These are phyloP conservation scores for Neurospora cerealis DNA, from an alignment of 495 filamentous ascomycete species.

Conservation along the genomic window DNA sequence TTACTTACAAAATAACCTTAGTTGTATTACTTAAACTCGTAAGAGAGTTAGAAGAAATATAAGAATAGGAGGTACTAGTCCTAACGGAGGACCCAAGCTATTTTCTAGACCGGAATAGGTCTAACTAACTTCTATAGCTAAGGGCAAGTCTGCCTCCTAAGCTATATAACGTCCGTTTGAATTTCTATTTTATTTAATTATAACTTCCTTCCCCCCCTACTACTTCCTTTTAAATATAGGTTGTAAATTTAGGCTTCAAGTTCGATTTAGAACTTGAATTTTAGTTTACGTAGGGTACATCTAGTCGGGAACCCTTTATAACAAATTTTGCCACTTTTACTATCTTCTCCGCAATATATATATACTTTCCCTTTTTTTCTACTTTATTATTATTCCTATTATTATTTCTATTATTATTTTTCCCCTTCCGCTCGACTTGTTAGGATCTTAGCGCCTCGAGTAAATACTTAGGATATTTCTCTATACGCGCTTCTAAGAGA, in stretches of 20 bases:
- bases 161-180: background rate
- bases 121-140: background rate
- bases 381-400: background rate
- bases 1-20: no score
- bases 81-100: no score
- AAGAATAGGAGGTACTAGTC: no score
- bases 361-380: background rate
- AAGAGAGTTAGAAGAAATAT: no score
- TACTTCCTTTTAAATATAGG: background rate
- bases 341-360: background rate
- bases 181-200: background rate
- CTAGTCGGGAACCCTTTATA: background rate
- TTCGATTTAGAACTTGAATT: background rate
- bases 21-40: no score
- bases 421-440: background rate
- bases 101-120: no score
- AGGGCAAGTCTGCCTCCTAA: background rate
- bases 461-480: background rate
- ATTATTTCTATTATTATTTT: background rate
- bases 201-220: background rate
- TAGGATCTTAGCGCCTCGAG: background rate
- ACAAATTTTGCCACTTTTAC: background rate
- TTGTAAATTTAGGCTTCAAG: background rate
- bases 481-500: background rate
- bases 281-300: background rate